Base-by-base conservation (phyloP, 2,329 filamentous ascomycete genomes). In the Apiospora arundinis region DNA sequence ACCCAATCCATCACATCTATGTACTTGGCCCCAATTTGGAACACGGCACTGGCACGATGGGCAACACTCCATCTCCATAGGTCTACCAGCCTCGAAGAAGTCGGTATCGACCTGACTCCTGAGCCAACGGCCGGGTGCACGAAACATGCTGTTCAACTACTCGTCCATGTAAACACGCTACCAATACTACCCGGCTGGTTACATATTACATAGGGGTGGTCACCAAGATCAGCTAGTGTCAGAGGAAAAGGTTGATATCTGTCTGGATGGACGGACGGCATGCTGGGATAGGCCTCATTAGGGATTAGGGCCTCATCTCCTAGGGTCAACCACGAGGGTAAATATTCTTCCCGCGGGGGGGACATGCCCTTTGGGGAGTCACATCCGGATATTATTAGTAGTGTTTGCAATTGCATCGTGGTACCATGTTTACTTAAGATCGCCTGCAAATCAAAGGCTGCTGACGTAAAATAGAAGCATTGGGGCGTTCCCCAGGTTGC, bases 321-420 rank as follows among this genome's bases (percentile, higher is more conserved):
- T 23, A 46, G n/a, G 46, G 46, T 37, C 25, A 60, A 18, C 28
- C 52, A 21, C 16, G 52, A 60, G 52, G 52, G 52, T 60, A 60
- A 60, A 60, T 32, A 4, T 60, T 60, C 28, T 60, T 60, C 52
- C 63, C 23, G 18, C 11, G 2, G 11, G 28, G 18, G 63, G 63
- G 37, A 37, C 37, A 18, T 67, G 63, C 23, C 40, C 37, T 67
- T 28, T n/a, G 32, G 60, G 37, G 63, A 37, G 37, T 44, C 21
- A 67, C 63, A 67, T 44, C 25, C 16, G 52, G 28, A 60, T 60
- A 60, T 60, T 60, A 60, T 60, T 60, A 60, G 52, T 60, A 32
- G 32, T 9, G 52, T 37, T 60, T 60, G 52, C 52, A 60, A 60
- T 37, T 37, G 14, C 16, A 37, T 21, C 52, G 25, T 37, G 32